Percentiles rank a stretch among this genome's conserved stretches.
phyloP scores from a whole-genome alignment of 2,329 filamentous ascomycete genomes.

The Pseudopithomyces chartarum region DNA sequence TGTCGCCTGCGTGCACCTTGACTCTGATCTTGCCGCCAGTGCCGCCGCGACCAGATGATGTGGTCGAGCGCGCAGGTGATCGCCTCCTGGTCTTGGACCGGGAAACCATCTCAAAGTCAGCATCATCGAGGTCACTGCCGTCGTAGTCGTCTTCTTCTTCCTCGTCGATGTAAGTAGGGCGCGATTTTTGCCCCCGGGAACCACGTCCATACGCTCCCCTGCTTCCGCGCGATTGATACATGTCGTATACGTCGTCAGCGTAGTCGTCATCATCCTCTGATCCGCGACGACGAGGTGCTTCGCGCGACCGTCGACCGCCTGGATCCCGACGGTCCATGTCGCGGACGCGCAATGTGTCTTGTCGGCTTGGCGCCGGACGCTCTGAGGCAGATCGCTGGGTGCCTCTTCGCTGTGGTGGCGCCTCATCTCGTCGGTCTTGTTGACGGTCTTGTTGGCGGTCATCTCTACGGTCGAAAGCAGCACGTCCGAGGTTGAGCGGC shows the following conservation, averaged over 20 bases:
- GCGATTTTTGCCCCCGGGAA: constrained; percentile 46
- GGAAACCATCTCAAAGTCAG: constrained; percentile 79
- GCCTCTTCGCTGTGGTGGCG: constrained; percentile 38
- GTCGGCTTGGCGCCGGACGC: constrained; percentile 45
- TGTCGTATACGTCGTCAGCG: constrained; percentile 65
- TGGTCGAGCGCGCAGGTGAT: constrained; percentile 49
- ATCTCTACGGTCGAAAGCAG: constrained; percentile 51
- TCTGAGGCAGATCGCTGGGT: constrained; percentile 52
- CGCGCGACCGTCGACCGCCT: constrained; percentile 3
- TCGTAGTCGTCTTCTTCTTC: constrained; percentile 76
- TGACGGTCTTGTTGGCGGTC: constrained; percentile 41
- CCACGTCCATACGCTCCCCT: constrained; percentile 34
- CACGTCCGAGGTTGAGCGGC: constrained; percentile 54
- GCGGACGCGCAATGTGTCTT: constrained; percentile 40
- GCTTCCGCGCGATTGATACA: constrained; percentile 57
- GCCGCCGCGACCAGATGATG: constrained; percentile 55
- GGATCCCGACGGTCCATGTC: constrained; percentile 23
- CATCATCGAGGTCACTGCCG: constrained; percentile 75
- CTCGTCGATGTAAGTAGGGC: constrained; percentile 75
- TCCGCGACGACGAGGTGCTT: constrained; percentile 35
- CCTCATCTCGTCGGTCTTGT: constrained; percentile 36
- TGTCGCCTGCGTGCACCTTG: constrained; percentile 87
- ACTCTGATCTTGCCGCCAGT: constrained; percentile 75
- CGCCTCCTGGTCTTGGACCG: constrained; percentile 46
- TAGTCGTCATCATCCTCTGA: constrained; percentile 64